These are phyloP conservation scores for Bolboschoenus planiculmis DNA, from an alignment of 176 grass and related monocot species.

Conservation along the genomic window DNA sequence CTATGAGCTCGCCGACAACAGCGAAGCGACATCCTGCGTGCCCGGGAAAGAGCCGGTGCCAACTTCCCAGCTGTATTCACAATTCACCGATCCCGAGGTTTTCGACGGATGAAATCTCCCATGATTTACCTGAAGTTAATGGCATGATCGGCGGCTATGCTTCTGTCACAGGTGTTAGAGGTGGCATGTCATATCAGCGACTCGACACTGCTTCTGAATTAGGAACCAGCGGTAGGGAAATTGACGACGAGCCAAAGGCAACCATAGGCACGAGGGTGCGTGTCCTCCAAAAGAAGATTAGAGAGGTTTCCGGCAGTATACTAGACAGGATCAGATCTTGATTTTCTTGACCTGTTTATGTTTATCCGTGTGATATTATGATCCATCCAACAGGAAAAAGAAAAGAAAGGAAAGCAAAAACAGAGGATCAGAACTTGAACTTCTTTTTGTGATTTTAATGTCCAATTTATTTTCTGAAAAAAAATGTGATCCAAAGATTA, in stretches of 20 bases:
- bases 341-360: not conserved
- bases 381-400: too few species aligned
- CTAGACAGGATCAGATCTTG: not conserved
- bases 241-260: not conserved
- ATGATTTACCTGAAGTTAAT: not conserved
- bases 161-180: not conserved
- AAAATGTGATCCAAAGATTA: too few species aligned
- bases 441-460: too few species aligned
- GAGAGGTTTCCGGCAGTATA: not conserved
- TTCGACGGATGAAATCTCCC: not conserved
- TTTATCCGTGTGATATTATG: too few species aligned
- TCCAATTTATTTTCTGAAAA: too few species aligned
- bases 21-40: not conserved
- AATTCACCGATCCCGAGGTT: not conserved
- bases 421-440: too few species aligned
- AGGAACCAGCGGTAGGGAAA: not conserved
- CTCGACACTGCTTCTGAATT: too few species aligned
- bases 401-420: too few species aligned
- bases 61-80: not conserved
- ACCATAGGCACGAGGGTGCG: not conserved
- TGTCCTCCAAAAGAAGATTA: not conserved
- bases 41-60: not conserved
- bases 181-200: too few species aligned
- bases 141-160: not conserved
- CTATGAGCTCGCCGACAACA: not conserved